These are phyloP conservation scores for Eurotiales sp. DNA, from an alignment of 2,329 filamentous ascomycete species.

Conservation along the genomic window DNA sequence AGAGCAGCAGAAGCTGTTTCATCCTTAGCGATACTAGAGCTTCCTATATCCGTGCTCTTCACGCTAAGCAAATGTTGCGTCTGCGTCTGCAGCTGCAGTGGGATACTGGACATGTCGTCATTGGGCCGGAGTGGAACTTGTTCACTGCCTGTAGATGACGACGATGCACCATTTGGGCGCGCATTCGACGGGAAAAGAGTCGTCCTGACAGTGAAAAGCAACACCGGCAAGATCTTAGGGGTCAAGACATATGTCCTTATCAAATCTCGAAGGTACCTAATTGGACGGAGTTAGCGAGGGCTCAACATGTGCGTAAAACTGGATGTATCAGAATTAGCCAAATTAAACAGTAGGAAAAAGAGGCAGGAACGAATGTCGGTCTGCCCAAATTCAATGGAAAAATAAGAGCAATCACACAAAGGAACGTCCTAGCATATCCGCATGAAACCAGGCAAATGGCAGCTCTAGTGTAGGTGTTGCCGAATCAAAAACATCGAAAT, in stretches of 20 bases:
- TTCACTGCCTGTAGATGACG: conserved; percentile 33
- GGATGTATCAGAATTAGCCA: background rate
- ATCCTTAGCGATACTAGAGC: background rate
- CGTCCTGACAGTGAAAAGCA: conserved; percentile 61
- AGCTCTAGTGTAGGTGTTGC: background rate
- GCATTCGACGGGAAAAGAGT: conserved; percentile 84
- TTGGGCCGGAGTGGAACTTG: conserved; percentile 11
- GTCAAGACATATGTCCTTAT: conserved; percentile 61
- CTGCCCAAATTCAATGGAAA: background rate
- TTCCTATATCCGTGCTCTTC: conserved; percentile 3
- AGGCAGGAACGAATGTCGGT: background rate
- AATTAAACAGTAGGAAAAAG: background rate
- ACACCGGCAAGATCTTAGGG: conserved; percentile 60
- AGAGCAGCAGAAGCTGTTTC: background rate
- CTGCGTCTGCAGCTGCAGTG: conserved; percentile 14
- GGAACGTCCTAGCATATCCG: no score
- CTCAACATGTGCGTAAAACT: background rate
- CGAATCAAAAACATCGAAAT: conserved; percentile 2
- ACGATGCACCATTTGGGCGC: conserved; percentile 55
- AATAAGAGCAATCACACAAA: conserved; percentile 1
- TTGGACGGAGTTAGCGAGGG: conserved; percentile 7
- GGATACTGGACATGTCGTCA: conserved; percentile 19
- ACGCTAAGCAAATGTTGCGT: background rate
- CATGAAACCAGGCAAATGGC: background rate
- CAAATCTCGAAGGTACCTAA: conserved; percentile 44